Percentiles rank a stretch among this genome's conserved stretches.
These are phyloP conservation scores for Artemisia tridentata DNA, from an alignment of 129 eudicot genomes.

Conservation along the genomic window DNA sequence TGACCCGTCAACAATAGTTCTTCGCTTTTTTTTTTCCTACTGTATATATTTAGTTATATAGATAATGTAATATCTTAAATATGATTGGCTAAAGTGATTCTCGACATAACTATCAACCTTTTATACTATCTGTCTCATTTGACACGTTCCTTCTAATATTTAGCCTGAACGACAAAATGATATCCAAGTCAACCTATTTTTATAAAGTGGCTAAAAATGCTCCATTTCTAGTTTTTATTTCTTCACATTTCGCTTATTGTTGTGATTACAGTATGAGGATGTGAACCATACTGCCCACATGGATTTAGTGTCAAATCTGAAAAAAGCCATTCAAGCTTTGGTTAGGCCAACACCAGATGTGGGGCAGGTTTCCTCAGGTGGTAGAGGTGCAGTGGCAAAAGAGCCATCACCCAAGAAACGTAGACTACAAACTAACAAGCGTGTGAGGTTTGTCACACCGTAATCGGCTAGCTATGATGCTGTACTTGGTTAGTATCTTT, in stretches of 20 bases:
- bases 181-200: no score
- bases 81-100: no score
- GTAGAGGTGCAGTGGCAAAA: neutral
- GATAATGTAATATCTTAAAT: neutral
- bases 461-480: neutral
- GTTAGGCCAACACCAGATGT: neutral
- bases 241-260: neutral
- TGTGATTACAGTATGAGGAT: conserved; percentile 14
- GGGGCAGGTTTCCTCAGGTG: neutral
- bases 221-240: neutral
- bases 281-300: neutral
- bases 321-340: conserved; percentile 23
- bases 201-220: neutral
- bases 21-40: no score
- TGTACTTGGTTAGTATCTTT: neutral
- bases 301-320: conserved; percentile 4
- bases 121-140: neutral
- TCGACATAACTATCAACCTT: neutral
- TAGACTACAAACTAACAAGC: neutral
- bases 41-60: no score
- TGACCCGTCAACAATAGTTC: no score
- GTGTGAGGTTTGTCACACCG: neutral
- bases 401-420: conserved; percentile 14
- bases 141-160: neutral
- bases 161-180: neutral